Evolutionary conservation across 164 flowering plant species (phyloP).

Genomic region (Umbilicus rupestris): DNA sequence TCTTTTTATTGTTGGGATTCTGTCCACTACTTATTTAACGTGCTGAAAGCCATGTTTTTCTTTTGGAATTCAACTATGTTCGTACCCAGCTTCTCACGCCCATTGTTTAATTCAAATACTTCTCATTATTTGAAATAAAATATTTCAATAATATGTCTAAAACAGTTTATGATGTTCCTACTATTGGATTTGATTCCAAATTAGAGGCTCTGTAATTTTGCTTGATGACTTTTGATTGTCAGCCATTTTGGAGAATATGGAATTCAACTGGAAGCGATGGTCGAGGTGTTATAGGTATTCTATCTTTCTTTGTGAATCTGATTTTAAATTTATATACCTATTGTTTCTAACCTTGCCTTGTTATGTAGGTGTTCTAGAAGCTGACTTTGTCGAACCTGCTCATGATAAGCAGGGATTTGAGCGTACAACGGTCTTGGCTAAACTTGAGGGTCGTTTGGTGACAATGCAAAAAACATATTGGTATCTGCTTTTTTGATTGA

Average conservation of each 20-base stretch:
- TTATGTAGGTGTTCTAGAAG: conserved; percentile 63
- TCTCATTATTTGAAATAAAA: neutral
- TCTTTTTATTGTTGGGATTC: neutral
- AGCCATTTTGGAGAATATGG: conserved; percentile 48
- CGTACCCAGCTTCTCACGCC: neutral
- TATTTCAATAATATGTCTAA: neutral
- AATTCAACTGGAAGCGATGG: conserved; percentile 38
- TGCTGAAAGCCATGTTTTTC: neutral
- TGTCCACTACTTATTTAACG: neutral
- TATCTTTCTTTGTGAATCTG: conserved; percentile 1
- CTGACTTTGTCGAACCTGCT: conserved; percentile 87
- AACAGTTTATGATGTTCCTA: neutral
- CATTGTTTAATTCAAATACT: neutral
- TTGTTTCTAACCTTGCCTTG: neutral
- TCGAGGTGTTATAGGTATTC: conserved; percentile 32
- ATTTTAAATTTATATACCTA: neutral
- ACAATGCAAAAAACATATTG: conserved; percentile 60
- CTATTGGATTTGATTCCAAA: neutral
- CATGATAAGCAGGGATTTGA: conserved; percentile 91
- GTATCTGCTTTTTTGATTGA: conserved; percentile 23
- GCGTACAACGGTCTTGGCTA: conserved; percentile 64
- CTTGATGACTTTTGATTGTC: conserved; percentile 4
- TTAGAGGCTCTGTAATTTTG: neutral
- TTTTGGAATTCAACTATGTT: neutral
- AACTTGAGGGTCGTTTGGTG: conserved; percentile 49